A percentile compares a stretch with the other conserved stretches of the same genome.
Evolutionary conservation across 2,329 filamentous ascomycete species (phyloP).

Genomic region (Alternaria tenuissima): DNA sequence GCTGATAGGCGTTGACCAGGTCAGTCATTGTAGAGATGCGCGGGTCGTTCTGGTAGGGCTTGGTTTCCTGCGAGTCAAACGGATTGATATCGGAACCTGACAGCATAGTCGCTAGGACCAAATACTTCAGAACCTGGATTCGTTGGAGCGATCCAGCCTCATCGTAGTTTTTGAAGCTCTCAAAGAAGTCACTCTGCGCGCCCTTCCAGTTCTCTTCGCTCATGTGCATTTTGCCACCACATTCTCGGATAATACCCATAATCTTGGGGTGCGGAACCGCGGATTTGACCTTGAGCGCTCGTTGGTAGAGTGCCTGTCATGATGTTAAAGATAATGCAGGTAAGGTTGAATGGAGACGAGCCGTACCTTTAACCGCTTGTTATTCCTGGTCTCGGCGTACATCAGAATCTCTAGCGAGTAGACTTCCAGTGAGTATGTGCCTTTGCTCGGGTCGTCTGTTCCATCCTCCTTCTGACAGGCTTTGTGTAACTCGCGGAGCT

Average conservation of each 20-base stretch:
- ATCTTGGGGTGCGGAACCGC: conserved; percentile 98
- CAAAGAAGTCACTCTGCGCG: conserved; percentile 96
- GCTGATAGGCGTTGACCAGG: conserved; percentile 94
- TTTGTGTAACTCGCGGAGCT: conserved; percentile 86
- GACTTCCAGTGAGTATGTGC: conserved; percentile 93
- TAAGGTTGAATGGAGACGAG: conserved; percentile 23
- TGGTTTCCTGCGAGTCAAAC: conserved; percentile 98
- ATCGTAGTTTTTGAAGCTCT: conserved; percentile 98
- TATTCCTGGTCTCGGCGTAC: conserved; percentile 96
- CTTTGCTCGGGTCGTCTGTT: conserved; percentile 89
- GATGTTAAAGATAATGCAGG: conserved; percentile 35
- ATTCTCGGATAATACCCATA: conserved; percentile 98
- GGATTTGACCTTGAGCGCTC: conserved; percentile 90
- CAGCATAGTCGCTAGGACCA: conserved; percentile 95
- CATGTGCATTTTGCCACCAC: conserved; percentile 99
- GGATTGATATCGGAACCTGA: conserved; percentile 99
- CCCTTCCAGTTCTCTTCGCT: conserved; percentile 99
- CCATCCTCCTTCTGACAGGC: conserved; percentile 90
- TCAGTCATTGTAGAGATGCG: conserved; percentile 97
- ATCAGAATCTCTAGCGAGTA: conserved; percentile 99
- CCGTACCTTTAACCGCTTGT: conserved; percentile 86
- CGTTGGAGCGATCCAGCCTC: conserved; percentile 95
- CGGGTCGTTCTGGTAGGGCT: conserved; percentile 95
- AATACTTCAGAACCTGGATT: conserved; percentile 96
- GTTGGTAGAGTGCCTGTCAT: conserved; percentile 77